Base-by-base conservation (phyloP, 1,284 basidiomycete species). In the Phaffia rhodozyma region DNA sequence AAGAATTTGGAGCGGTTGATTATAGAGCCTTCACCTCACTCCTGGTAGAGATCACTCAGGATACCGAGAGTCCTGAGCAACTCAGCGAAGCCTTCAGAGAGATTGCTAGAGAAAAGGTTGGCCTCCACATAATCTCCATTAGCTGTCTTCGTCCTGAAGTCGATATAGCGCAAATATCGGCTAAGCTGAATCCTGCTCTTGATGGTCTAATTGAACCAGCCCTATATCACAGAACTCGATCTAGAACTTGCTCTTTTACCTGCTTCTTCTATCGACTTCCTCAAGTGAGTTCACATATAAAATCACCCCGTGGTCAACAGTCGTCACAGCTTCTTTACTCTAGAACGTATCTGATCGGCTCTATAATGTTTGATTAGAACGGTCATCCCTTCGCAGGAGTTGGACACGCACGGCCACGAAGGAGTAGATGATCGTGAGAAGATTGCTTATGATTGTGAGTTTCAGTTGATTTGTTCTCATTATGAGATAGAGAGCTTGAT, bases 21-120 rank as follows among this genome's bases (percentile, higher is more conserved):
- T 97, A 90, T 72, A 90, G 97, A 73, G 91, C 92, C 1, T 97
- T 97, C 75, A 89, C 97, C 69, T 90, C 91, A 67, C 86, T 97
- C 67, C 76, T 98, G 74, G 92, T 93, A 56, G 90, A 93, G 57
- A 94, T 97, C 68, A 94, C 86, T 34, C 91, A 97, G 78, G 96
- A 97, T 73, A 91, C 94, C 62, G 93, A 90, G 1, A 89, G 91
- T 1, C 83, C 87, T 0, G 91, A 93, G 62, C 94, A 97, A 72
- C 81, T 98, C 66, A 84, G 89, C 25, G 91, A 93, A 69, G 86
- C 93, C 1, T 98, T 98, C 84, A 84, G 89, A 55, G 90, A 89
- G 9, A 86, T 97, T 54, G 91, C 92, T 1, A 83, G 81, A 18
- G 87, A 93, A 72, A 97, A 97, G 82, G 91, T 88, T 68, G 53